phyloP scores from a whole-genome alignment of 352 stramenopile species.

The Phytophthora brassicae region DNA sequence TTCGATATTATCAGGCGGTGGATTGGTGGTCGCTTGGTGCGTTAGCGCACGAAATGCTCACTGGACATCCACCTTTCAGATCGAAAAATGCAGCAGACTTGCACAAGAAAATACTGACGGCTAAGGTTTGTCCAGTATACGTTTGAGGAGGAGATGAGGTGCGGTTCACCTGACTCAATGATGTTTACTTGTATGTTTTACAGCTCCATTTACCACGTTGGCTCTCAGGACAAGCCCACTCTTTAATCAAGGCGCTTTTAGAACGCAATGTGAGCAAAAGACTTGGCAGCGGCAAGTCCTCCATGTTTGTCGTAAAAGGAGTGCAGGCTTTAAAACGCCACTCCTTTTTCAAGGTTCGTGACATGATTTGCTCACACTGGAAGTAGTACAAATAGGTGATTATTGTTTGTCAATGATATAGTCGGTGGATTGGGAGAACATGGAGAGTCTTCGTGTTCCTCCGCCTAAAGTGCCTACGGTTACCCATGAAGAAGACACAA shows the following conservation, averaged over 20 bases:
- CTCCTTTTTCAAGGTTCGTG: conserved; percentile 91
- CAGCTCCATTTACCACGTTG: conserved; percentile 79
- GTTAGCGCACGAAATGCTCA: conserved; percentile 80
- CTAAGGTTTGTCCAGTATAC: conserved; percentile 42
- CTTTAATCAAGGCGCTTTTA: conserved; percentile 95
- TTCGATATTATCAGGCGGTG: conserved; percentile 45
- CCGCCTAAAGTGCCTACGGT: conserved; percentile 91
- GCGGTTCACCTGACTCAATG: not conserved
- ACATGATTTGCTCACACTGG: not conserved
- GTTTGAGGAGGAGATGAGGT: not conserved
- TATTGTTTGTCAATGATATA: conserved; percentile 8
- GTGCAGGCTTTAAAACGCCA: conserved; percentile 95
- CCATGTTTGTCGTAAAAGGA: conserved; percentile 97
- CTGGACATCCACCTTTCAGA: conserved; percentile 69
- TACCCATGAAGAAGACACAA: conserved; percentile 88
- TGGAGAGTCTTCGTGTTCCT: conserved; percentile 88
- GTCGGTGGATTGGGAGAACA: conserved; percentile 91
- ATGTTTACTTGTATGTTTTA: not conserved
- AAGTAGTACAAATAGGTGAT: not conserved
- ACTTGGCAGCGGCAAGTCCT: conserved; percentile 92
- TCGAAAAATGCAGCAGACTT: conserved; percentile 70
- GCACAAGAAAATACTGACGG: conserved; percentile 77
- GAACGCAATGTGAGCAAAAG: conserved; percentile 96
- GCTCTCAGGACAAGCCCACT: conserved; percentile 89
- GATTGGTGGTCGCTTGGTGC: conserved; percentile 88